Percentiles rank a stretch among this genome's conserved stretches.
phyloP scores from a whole-genome alignment of 2,329 filamentous ascomycete species.

The Paecilomyces variotii region DNA sequence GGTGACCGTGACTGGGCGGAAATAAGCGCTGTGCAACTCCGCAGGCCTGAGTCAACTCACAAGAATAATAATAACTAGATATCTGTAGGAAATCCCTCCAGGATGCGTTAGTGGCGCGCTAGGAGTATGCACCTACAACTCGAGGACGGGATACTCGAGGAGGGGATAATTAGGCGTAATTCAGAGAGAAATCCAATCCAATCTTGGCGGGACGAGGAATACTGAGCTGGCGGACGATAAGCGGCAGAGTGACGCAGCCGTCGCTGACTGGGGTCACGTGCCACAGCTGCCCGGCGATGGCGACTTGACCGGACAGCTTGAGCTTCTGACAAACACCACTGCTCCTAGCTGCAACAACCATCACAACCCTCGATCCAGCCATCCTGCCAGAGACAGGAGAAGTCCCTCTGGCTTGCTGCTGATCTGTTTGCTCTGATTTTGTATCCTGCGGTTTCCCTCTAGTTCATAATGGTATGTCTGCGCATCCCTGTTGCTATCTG shows the following conservation, averaged over 20 bases:
- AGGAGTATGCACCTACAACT: neutral
- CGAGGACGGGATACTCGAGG: neutral
- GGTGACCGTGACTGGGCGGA: neutral
- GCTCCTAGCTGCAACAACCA: conserved; percentile 26
- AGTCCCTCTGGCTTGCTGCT: neutral
- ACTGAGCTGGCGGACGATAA: neutral
- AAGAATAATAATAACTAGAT: neutral
- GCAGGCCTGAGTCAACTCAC: neutral
- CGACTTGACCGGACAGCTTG: neutral
- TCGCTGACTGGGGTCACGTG: conserved; percentile 1
- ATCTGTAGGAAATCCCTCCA: neutral
- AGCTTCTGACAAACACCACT: conserved; percentile 4
- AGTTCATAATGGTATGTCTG: neutral
- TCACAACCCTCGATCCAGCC: neutral
- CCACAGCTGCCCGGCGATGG: neutral
- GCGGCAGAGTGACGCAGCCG: conserved; percentile 1
- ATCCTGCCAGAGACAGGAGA: neutral
- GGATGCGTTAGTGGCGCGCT: neutral
- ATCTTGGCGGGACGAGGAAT: neutral
- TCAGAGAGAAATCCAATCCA: too few species aligned
- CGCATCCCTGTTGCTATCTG: neutral
- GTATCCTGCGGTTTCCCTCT: neutral
- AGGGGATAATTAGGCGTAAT: neutral
- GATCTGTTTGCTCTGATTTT: neutral
- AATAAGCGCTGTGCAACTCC: neutral